Conservation (phyloP, 352 stramenopile species). For the Pythium phragmitis region DNA sequence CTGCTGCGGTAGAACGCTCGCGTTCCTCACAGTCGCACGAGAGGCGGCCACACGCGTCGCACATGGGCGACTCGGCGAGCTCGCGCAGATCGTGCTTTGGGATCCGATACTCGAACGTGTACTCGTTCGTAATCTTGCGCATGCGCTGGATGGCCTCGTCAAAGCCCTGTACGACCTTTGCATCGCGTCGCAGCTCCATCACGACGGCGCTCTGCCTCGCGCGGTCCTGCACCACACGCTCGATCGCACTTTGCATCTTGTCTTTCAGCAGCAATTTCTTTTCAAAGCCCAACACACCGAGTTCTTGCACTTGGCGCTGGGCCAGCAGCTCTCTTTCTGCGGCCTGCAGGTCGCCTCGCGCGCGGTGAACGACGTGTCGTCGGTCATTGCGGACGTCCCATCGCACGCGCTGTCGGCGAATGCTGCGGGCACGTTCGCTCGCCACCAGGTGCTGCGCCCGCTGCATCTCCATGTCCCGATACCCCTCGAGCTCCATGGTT, state of each 20-base stretch:
- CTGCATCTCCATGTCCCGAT: conserved; percentile 55
- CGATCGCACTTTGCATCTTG: conserved; percentile 40
- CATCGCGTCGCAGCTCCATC: conserved; percentile 45
- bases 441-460: conserved; percentile 45
- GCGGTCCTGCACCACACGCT: conserved; percentile 29
- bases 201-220: conserved; percentile 44
- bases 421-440: conserved; percentile 32
- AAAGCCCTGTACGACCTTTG: conserved; percentile 43
- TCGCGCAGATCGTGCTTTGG: conserved; percentile 62
- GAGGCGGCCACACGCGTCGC: conserved; percentile 47
- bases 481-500: conserved; percentile 59
- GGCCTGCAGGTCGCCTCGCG: conserved; percentile 38
- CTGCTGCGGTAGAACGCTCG: background rate
- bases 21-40: conserved; percentile 45
- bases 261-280: conserved; percentile 51
- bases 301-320: conserved; percentile 45
- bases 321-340: conserved; percentile 39
- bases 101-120: conserved; percentile 57
- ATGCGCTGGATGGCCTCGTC: conserved; percentile 52
- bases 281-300: conserved; percentile 54
- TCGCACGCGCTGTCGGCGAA: conserved; percentile 58
- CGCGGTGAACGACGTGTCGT: conserved; percentile 44
- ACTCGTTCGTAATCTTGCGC: conserved; percentile 48
- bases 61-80: conserved; percentile 36
- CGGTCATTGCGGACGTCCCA: conserved; percentile 65